A percentile compares a stretch with the other conserved stretches of the same genome.
Conservation (phyloP, 352 stramenopile species). For the Phytophthora sp. region DNA sequence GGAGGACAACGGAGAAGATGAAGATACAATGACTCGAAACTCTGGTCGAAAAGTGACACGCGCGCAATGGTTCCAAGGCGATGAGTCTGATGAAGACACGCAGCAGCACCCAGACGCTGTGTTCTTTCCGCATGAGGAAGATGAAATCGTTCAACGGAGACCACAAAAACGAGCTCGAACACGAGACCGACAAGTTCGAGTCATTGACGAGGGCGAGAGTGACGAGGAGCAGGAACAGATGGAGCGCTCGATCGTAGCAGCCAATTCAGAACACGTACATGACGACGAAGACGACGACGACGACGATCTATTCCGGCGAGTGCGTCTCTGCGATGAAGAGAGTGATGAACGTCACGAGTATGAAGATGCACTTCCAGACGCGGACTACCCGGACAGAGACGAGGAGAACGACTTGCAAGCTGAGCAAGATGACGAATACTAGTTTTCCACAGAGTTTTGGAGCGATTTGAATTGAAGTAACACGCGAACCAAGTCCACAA, state of each 20-base stretch:
- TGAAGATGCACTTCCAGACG: constrained; percentile 27
- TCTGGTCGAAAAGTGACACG: constrained; percentile 27
- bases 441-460: neutral
- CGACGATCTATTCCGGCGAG: constrained; percentile 24
- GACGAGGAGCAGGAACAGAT: constrained; percentile 41
- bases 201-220: constrained; percentile 46
- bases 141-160: constrained; percentile 1
- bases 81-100: constrained; percentile 38
- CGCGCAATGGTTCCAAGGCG: constrained; percentile 34
- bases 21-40: constrained; percentile 4
- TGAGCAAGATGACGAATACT: constrained; percentile 19
- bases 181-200: constrained; percentile 22
- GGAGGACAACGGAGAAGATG: constrained; percentile 30
- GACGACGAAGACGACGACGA: constrained; percentile 16
- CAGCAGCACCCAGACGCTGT: neutral
- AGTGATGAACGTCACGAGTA: constrained; percentile 23
- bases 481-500: too few relatives aligned
- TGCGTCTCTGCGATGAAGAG: constrained; percentile 35
- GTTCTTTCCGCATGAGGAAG: constrained; percentile 2
- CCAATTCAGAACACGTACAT: neutral
- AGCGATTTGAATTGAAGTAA: too few relatives aligned
- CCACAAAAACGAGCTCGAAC: constrained; percentile 29
- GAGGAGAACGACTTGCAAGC: constrained; percentile 28
- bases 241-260: constrained; percentile 20
- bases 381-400: constrained; percentile 31